Evolutionary conservation across 2,329 filamentous ascomycete genomes (phyloP), one percentile per base, ranked within the genome.

Genomic region (Xylaria sp.): DNA sequence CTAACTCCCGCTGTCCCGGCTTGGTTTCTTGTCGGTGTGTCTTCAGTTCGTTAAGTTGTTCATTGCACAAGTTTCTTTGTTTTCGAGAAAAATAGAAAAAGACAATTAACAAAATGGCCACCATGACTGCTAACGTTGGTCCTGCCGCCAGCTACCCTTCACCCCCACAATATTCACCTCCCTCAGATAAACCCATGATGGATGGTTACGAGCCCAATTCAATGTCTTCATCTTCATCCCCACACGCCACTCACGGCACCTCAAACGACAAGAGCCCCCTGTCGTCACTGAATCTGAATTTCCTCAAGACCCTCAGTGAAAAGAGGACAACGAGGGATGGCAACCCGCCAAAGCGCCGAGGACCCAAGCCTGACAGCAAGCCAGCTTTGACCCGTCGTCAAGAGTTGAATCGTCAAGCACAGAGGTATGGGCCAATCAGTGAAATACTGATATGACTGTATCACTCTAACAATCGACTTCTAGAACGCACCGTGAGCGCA

Each of bases 351-450:
- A 99, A 98, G 83, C 90, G 93, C 73, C 90, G 96, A 80, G 96
- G 96, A 1, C 96, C 96, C 0, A 98, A 98, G 80, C 96, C 96
- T 23, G 96, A 98, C 80, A 97, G 92, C 84, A 98, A 97, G 79
- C 96, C 96, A 20, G 95, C 96, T 54, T 83, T 97, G 76, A 98
- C 95, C 23, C 88, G 95, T 71, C 89, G 95, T 72, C 96, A 98
- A 79, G 95, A 98, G 80, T 84, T 98, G 70, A 98, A 98, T 79
- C 89, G 96, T 72, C 95, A 98, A 83, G 96, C 96, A 36, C 96
- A 98, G 81, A 91, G 94, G 94, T 97, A 88, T 75, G 82, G 54
- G 25, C 36, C 48, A 61, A 59, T 13, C 51, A 31, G 23, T 51
- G 3, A 18, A 9, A 57, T 64, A 41, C 20, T 55, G 23, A 46